A percentile compares a stretch with the other conserved stretches of the same genome.
These are phyloP conservation scores for Setomelanomma holmii DNA, from an alignment of 2,329 filamentous ascomycete species.

Conservation along the genomic window DNA sequence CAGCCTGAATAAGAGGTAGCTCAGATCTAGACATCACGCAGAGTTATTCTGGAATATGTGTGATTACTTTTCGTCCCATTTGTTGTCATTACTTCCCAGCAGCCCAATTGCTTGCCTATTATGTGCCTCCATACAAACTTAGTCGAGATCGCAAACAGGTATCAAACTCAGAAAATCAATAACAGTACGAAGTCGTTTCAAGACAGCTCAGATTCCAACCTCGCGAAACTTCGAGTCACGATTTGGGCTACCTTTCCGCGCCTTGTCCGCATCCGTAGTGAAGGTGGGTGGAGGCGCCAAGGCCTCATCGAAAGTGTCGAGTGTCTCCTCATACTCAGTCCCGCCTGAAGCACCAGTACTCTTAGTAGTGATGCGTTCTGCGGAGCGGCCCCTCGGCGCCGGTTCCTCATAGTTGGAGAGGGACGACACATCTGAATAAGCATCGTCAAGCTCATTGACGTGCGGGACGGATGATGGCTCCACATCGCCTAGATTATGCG, in stretches of 20 bases:
- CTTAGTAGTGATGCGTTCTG: slow-evolving; percentile 28
- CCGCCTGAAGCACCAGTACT: slow-evolving; percentile 48
- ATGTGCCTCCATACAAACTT: no score
- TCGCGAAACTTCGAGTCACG: slow-evolving; percentile 46
- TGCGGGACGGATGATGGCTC: slow-evolving; percentile 21
- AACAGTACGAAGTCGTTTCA: slow-evolving; percentile 2
- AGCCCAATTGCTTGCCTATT: neutral
- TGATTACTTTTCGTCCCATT: neutral
- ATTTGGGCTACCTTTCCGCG: slow-evolving; percentile 36
- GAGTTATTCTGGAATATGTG: neutral
- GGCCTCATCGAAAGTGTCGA: slow-evolving; percentile 58
- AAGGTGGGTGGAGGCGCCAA: slow-evolving; percentile 51
- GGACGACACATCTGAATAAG: slow-evolving; percentile 46
- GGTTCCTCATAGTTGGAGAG: slow-evolving; percentile 31
- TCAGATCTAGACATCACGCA: no score
- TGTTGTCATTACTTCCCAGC: neutral
- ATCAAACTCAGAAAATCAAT: slow-evolving; percentile 3
- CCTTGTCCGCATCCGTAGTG: slow-evolving; percentile 29
- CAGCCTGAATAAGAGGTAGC: no score
- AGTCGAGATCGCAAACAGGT: neutral
- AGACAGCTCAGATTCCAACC: slow-evolving; percentile 30
- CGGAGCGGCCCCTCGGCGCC: slow-evolving; percentile 26
- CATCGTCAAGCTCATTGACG: slow-evolving; percentile 11
- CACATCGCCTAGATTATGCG: slow-evolving; percentile 19
- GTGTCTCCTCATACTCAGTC: slow-evolving; percentile 61